These are phyloP conservation scores for Hypoxylon crocopeplum DNA, from an alignment of 495 filamentous ascomycete species.

Conservation along the genomic window DNA sequence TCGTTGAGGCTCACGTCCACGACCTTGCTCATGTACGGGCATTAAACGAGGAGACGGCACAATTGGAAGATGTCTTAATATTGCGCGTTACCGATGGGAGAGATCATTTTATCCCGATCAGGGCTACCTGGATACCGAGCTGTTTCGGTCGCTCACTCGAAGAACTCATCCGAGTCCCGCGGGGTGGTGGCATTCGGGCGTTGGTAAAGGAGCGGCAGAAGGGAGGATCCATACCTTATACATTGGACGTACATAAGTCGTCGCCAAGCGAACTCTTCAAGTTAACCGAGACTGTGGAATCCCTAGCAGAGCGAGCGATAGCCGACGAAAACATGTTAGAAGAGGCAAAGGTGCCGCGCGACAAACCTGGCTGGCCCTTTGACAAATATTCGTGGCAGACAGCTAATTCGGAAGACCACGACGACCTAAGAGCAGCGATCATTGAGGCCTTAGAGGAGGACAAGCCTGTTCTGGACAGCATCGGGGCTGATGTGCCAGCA, in stretches of 20 bases:
- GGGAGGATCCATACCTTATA: conserved; percentile 51
- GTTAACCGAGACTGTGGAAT: conserved; percentile 83
- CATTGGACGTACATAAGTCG: conserved; percentile 51
- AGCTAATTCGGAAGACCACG: conserved; percentile 34
- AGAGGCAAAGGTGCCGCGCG: conserved; percentile 62
- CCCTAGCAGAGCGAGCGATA: conserved; percentile 71
- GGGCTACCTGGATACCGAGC: conserved; percentile 78
- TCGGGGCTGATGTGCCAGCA: conserved; percentile 64
- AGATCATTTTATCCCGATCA: conserved; percentile 89
- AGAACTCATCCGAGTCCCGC: conserved; percentile 83
- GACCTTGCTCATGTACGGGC: conserved; percentile 66
- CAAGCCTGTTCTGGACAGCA: conserved; percentile 58
- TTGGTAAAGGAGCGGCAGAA: conserved; percentile 43
- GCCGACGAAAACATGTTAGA: conserved; percentile 87
- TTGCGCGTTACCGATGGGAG: conserved; percentile 84
- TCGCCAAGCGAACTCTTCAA: conserved; percentile 85
- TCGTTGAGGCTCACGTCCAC: conserved; percentile 68
- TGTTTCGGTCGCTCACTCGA: conserved; percentile 84
- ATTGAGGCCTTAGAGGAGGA: conserved; percentile 76
- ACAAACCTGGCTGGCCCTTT: conserved; percentile 78
- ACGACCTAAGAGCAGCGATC: conserved; percentile 47
- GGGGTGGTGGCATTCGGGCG: conserved; percentile 67
- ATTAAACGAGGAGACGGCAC: conserved; percentile 71
- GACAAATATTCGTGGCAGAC: conserved; percentile 50
- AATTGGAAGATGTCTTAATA: conserved; percentile 85